Evolutionary conservation across 148 eudicot species (phyloP).

Genomic region (Vaccinium myrtillus): DNA sequence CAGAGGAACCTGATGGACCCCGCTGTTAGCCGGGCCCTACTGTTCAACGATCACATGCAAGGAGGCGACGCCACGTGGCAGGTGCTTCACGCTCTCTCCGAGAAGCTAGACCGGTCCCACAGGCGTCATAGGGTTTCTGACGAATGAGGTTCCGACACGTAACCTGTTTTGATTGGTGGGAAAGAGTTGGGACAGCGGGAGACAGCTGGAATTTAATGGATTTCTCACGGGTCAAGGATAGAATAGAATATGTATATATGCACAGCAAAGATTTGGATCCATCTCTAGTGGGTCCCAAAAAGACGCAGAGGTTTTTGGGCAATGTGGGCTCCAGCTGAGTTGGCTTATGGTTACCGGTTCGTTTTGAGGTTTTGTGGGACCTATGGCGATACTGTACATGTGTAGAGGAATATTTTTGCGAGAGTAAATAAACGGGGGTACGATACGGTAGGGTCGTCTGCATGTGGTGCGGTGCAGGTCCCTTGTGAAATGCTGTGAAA

Average conservation of each 20-base stretch:
- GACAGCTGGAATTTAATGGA: constrained; percentile 30
- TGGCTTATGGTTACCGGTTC: not conserved
- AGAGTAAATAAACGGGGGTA: not conserved
- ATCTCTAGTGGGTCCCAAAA: not conserved
- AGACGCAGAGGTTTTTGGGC: not conserved
- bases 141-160: constrained; percentile 25
- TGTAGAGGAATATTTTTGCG: not conserved
- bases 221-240: not conserved
- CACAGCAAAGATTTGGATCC: not conserved
- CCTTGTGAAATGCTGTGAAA: not conserved
- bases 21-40: constrained; percentile 42
- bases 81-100: constrained; percentile 33
- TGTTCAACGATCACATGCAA: constrained; percentile 35
- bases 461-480: not conserved
- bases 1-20: constrained; percentile 59
- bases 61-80: constrained; percentile 82
- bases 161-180: not conserved
- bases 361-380: not conserved
- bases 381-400: constrained; percentile 2
- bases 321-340: not conserved
- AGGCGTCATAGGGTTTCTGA: constrained; percentile 19
- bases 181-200: constrained; percentile 7
- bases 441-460: constrained; percentile 3
- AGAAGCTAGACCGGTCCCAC: constrained; percentile 33
- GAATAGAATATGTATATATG: not conserved